Percentiles rank a stretch among this genome's conserved stretches.
Evolutionary conservation across 2,329 filamentous ascomycete species (phyloP).

Genomic region (Monilinia fructigena): DNA sequence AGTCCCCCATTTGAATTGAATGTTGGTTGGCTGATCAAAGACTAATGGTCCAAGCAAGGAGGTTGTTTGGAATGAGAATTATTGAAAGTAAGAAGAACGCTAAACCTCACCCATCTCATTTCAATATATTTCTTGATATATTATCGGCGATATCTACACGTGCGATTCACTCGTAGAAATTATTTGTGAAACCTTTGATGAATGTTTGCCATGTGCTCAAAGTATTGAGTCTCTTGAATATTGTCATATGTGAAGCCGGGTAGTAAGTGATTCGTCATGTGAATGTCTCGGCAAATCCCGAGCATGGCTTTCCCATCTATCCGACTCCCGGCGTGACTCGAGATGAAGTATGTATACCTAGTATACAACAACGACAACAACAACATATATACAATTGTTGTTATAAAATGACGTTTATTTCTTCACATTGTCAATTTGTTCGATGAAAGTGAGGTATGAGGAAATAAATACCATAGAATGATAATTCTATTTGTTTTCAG

Average conservation of each 20-base stretch:
- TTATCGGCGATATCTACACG: slow-evolving; percentile 22
- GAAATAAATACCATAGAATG: neutral
- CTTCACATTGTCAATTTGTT: neutral
- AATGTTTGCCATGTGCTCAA: slow-evolving; percentile 21
- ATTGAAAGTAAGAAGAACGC: slow-evolving; percentile 1
- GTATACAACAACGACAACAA: neutral
- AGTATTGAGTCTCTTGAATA: slow-evolving; percentile 18
- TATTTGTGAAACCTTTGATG: slow-evolving; percentile 23
- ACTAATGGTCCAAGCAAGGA: slow-evolving; percentile 14
- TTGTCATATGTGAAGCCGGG: slow-evolving; percentile 3
- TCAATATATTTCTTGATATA: slow-evolving; percentile 8
- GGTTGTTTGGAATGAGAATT: slow-evolving; percentile 6
- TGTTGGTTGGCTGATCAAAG: neutral
- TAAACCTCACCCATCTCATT: neutral
- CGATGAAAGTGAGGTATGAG: neutral
- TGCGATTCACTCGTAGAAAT: slow-evolving; percentile 16
- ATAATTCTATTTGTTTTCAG: neutral
- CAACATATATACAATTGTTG: neutral
- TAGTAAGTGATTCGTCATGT: slow-evolving; percentile 6
- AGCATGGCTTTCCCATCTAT: neutral
- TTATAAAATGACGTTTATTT: neutral
- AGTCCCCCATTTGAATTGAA: slow-evolving; percentile 10
- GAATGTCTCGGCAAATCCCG: slow-evolving; percentile 15
- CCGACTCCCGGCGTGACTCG: neutral
- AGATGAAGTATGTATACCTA: neutral